Conservation (phyloP, 2,329 filamentous ascomycete species). For the Bretziella fagacearum region DNA sequence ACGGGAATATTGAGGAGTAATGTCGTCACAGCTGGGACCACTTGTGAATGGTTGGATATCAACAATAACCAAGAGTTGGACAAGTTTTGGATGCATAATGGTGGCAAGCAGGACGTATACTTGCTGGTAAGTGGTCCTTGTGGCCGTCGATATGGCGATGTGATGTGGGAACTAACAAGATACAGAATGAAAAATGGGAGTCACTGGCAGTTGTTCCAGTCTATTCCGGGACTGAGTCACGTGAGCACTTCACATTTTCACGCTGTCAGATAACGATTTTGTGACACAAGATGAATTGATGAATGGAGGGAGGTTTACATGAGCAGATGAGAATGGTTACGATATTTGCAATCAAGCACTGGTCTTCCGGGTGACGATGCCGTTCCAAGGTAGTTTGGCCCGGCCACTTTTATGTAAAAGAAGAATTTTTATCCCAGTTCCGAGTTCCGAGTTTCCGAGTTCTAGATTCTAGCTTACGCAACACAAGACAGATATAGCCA, state of each 20-base stretch:
- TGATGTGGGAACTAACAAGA: not conserved
- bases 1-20: conserved; percentile 28
- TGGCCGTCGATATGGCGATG: not conserved
- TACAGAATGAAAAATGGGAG: conserved; percentile 60
- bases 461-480: no score
- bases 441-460: no score
- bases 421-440: no score
- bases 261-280: conserved; percentile 57
- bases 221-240: conserved; percentile 25
- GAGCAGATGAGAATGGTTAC: conserved; percentile 39
- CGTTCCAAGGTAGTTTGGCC: no score
- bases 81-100: conserved; percentile 52
- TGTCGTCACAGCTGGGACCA: conserved; percentile 39
- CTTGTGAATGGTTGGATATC: conserved; percentile 51
- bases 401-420: no score
- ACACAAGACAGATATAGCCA: no score
- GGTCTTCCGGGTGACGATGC: conserved; percentile 39
- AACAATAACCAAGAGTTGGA: conserved; percentile 48
- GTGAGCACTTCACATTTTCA: conserved; percentile 51
- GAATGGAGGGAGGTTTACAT: conserved; percentile 39
- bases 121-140: conserved; percentile 26
- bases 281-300: conserved; percentile 51
- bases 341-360: conserved; percentile 45
- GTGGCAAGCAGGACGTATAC: conserved; percentile 37
- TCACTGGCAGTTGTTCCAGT: conserved; percentile 45